phyloP scores from a whole-genome alignment of 108 stramenopile genomes.

The Nannochloropsis salina region DNA sequence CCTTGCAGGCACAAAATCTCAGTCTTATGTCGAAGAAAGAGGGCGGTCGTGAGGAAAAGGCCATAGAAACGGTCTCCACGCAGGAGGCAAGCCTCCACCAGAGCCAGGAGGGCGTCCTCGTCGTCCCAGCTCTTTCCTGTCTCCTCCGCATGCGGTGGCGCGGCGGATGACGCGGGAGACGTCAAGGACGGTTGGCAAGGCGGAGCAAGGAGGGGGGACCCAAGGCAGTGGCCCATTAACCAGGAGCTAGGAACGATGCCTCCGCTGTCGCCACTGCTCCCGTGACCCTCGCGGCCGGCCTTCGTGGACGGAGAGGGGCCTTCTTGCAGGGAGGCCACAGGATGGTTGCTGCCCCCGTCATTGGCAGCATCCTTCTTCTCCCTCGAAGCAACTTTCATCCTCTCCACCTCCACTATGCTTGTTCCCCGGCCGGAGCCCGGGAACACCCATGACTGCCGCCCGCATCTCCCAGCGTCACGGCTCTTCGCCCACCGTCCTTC shows the following conservation, averaged over 20 bases:
- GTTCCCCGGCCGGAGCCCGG: too few species aligned
- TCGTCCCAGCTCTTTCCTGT: not conserved
- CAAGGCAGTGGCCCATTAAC: not conserved
- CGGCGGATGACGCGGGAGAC: not conserved
- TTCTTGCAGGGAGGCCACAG: too few species aligned
- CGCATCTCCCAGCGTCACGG: too few species aligned
- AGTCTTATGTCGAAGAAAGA: conserved; percentile 17
- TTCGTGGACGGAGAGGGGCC: too few species aligned
- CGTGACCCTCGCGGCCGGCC: too few species aligned
- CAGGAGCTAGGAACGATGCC: not conserved
- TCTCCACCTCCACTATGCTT: too few species aligned
- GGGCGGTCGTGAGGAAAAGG: not conserved
- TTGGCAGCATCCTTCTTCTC: too few species aligned
- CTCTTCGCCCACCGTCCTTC: not conserved
- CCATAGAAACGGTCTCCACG: conserved; percentile 14
- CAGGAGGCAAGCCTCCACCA: not conserved
- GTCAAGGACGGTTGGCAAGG: not conserved
- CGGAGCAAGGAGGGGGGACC: not conserved
- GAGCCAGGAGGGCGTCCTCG: not conserved
- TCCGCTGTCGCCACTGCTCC: not conserved
- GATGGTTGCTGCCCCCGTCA: too few species aligned
- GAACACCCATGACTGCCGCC: too few species aligned
- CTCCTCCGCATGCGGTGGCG: too few species aligned
- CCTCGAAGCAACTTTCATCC: too few species aligned
- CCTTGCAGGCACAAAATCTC: not conserved